Evolutionary conservation across 306 rosid species (phyloP).

Genomic region (Oemleria cerasiformis): DNA sequence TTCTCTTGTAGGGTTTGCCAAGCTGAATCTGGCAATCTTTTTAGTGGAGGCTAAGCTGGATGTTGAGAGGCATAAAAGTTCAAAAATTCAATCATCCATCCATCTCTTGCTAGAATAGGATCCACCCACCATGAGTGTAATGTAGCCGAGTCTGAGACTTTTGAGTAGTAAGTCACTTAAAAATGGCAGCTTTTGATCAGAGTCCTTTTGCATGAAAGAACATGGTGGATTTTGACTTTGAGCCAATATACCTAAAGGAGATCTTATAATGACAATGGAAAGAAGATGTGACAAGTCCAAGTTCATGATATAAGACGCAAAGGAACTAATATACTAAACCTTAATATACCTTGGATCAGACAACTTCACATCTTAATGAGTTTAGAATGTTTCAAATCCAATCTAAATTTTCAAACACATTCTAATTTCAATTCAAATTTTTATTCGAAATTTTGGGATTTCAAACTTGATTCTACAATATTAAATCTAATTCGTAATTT

Average conservation of each 20-base stretch:
- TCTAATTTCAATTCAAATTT: no score
- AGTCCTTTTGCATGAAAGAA: slow-evolving; percentile 26
- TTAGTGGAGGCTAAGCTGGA: not conserved
- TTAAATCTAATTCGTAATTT: no score
- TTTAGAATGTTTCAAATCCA: no score
- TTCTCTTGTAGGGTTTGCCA: not conserved
- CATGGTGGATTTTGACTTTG: slow-evolving; percentile 26
- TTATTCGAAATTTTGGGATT: no score
- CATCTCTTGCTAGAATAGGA: not conserved
- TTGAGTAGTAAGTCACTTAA: slow-evolving; percentile 11
- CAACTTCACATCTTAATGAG: no score
- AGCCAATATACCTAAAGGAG: not conserved
- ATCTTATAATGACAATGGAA: no score
- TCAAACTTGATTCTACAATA: no score
- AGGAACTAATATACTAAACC: no score
- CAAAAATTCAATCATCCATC: slow-evolving; percentile 13
- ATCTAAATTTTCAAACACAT: no score
- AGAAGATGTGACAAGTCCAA: no score
- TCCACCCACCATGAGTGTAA: not conserved
- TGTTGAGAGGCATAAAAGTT: not conserved
- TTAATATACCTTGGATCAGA: no score
- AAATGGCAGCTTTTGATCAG: slow-evolving; percentile 15
- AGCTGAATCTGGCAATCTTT: not conserved
- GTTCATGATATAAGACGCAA: no score
- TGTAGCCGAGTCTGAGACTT: not conserved